Base-by-base conservation (phyloP, 768 basidiomycete species). In the Agaricus bisporus region DNA sequence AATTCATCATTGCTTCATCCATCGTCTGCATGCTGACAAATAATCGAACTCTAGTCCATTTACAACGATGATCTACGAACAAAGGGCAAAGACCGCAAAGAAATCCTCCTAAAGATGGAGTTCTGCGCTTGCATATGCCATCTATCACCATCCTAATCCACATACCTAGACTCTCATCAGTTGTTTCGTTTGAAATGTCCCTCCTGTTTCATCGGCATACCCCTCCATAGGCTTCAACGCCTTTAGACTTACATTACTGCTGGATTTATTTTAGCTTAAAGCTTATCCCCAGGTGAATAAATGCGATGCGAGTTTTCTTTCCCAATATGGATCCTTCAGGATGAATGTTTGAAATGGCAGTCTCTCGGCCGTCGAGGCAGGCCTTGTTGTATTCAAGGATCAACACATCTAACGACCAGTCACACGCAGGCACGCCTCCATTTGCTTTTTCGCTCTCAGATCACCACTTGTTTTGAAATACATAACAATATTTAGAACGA, bases 21-120 rank as follows among this genome's bases (percentile, higher is more conserved):
- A n/a, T 28, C 42, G 20, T 57, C 29, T 56, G 25, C 60, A 51
- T 0, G 43, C 51, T 35, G 11, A 20, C 18, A 1, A 7, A n/a
- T n/a, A 8, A 28, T 37, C 43, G 12, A 25, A 20, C 54, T 39
- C 4, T 39, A 86, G 83, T 12, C 88, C 88, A 0, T 90, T 90
- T 72, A 91, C 88, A 29, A 81, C 85, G 67, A 87, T 82, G 85
- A 91, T 91, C 55, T 91, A 91, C 64, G 72, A 82, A 32, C 80
- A 76, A 48, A 80, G 82, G 18, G 75, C 73, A 20, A 69, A 72
- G 56, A 55, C 63, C 46, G 52, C 56, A 18, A 64, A 65, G 41
- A 59, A 59, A 43, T 55, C 59, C 20, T 43, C 56, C 7, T 59
- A 11, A 42, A 10, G 4, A 15, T 17, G 5, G 17, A 18, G 14